A percentile compares a stretch with the other conserved stretches of the same genome.
Evolutionary conservation across 495 filamentous ascomycete genomes (phyloP).

Genomic region (Aspergillus coremiiformis): DNA sequence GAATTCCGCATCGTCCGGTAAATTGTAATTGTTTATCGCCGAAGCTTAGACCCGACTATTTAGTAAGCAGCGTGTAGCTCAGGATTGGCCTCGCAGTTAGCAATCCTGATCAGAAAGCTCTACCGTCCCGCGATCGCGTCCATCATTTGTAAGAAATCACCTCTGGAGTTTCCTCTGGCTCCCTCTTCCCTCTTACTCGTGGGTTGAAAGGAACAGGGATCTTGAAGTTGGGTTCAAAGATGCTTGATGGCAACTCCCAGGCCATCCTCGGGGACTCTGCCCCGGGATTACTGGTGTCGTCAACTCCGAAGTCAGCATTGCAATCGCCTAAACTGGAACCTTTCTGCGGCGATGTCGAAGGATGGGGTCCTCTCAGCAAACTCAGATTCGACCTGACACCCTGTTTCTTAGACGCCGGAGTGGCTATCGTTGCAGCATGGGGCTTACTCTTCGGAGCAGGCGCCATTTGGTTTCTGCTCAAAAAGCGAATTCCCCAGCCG

Average conservation of each 20-base stretch:
- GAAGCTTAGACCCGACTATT: not conserved
- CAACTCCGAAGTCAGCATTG: slow-evolving; percentile 23
- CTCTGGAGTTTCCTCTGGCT: not conserved
- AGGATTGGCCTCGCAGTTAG: not conserved
- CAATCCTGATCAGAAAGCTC: not conserved
- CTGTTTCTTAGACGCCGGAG: slow-evolving; percentile 86
- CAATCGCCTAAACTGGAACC: slow-evolving; percentile 45
- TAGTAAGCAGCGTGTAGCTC: slow-evolving; percentile 6
- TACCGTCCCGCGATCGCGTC: not conserved
- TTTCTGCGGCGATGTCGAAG: slow-evolving; percentile 79
- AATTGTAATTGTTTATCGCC: not conserved
- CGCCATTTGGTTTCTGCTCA: slow-evolving; percentile 69
- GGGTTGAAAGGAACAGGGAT: slow-evolving; percentile 4
- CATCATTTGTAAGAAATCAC: not conserved
- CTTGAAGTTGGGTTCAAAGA: slow-evolving; percentile 18
- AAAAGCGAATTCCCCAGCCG: slow-evolving; percentile 51
- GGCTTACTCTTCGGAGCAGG: slow-evolving; percentile 68
- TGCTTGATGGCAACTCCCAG: slow-evolving; percentile 41
- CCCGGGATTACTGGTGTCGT: slow-evolving; percentile 25
- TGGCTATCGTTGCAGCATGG: slow-evolving; percentile 66
- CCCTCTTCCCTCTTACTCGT: not conserved
- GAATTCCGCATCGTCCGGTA: not conserved
- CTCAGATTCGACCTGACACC: slow-evolving; percentile 87
- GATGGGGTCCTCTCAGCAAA: slow-evolving; percentile 89
- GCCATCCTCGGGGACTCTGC: slow-evolving; percentile 31